Percentiles rank a stretch among this genome's conserved stretches.
phyloP scores from a whole-genome alignment of 1,284 basidiomycete genomes.

The Peniophora sp. region DNA sequence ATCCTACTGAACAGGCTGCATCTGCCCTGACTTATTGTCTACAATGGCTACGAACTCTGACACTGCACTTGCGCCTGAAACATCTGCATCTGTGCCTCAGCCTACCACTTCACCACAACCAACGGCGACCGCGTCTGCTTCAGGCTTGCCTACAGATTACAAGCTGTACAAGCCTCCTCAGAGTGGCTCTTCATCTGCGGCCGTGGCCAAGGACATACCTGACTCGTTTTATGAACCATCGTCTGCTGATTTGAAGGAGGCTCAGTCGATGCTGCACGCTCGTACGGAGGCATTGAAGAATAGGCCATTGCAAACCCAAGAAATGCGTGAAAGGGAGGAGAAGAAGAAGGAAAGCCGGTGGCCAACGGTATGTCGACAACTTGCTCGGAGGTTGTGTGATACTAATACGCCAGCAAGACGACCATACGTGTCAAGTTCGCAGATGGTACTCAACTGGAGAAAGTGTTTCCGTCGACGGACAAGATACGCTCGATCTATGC shows the following conservation, averaged over 20 bases:
- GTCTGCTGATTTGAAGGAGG: slow-evolving; percentile 62
- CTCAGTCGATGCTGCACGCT: slow-evolving; percentile 56
- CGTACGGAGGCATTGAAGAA: slow-evolving; percentile 63
- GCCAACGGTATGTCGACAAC: slow-evolving; percentile 50
- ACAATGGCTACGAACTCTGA: neutral
- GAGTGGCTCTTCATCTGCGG: neutral
- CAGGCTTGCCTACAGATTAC: neutral
- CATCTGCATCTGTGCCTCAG: neutral
- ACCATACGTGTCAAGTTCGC: slow-evolving; percentile 76
- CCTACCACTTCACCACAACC: neutral
- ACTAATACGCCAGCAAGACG: slow-evolving; percentile 39
- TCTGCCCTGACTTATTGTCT: neutral
- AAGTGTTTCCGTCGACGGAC: slow-evolving; percentile 62
- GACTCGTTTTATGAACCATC: slow-evolving; percentile 75
- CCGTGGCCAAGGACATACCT: slow-evolving; percentile 29
- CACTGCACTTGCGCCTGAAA: neutral
- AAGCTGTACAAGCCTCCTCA: neutral
- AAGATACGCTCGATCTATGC: slow-evolving; percentile 78
- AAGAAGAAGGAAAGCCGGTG: slow-evolving; percentile 58
- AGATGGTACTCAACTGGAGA: slow-evolving; percentile 80
- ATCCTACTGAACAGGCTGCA: slow-evolving; percentile 13
- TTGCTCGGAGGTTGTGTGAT: slow-evolving; percentile 2
- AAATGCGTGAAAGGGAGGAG: slow-evolving; percentile 58
- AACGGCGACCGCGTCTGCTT: neutral
- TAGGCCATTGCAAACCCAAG: slow-evolving; percentile 68